Base-by-base conservation (phyloP, 768 basidiomycete species). In the Macrocybe gigantea region DNA sequence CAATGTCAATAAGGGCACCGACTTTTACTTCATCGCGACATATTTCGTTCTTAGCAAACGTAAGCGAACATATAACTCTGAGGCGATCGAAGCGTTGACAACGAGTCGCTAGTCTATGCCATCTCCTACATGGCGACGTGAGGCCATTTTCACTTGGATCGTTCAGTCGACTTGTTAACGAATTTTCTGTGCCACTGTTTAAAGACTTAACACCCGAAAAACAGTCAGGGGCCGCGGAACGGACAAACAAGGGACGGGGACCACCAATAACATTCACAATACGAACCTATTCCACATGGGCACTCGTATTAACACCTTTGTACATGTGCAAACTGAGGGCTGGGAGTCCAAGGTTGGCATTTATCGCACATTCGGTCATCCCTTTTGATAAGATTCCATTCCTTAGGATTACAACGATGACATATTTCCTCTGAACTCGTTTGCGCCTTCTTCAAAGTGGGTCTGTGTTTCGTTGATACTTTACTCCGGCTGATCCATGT, bases 41-140 rank as follows among this genome's bases (percentile, higher is more conserved):
- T 86, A 84, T 59, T 84, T 88, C 51, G 70, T 80, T 43, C 61
- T 85, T 33, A 80, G 78, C 60, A 87, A 86, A 67, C 54, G 83
- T 83, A 57, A 53, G 82, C 61, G n/a, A 31, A 7, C 8, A 38
- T 38, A 13, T 29, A 31, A 15, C 31, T 43, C 7, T 10, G 15
- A 9, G 8, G 14, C 33, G 14, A 14, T 12, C 3, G 14, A 38
- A 13, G 12, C 52, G 11, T 30, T 44, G 37, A 34, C 41, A 45
- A 41, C 50, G 41, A 39, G 43, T 30, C 41, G n/a, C 30, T 49
- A 82, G 80, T 83, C n/a, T 81, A 83, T 52, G 78, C 74, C 0
- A 75, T 79, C 43, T 83, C 82, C 2, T 71, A 82, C 61, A 66
- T 85, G 58, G 81, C 83, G 35, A 80, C 83, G 79, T 82, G 56